Evolutionary conservation across 169 alveolate species (phyloP), one percentile per base, ranked within the genome.

Genomic region (Eimeria necatrix): DNA sequence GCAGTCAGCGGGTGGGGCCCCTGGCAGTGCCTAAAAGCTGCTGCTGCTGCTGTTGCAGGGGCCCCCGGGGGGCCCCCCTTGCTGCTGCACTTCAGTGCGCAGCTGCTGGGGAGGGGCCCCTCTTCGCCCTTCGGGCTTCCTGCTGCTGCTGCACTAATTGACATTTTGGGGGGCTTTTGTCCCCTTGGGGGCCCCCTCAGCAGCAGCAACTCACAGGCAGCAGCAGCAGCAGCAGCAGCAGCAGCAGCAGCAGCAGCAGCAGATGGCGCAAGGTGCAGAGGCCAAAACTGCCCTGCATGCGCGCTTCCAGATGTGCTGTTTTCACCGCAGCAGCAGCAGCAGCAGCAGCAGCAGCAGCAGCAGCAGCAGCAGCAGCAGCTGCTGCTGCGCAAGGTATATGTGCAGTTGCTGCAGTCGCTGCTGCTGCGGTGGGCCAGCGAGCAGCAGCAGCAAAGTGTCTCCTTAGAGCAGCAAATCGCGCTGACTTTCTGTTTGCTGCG

Each of bases 91-190:
- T 56, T 56, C 14, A 14, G 20, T 56, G 64, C 64, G 8, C 64
- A 56, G 64, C 64, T 56, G 14, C 20, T 56, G 64, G 64, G 64
- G 51, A 32, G 81, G 81, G 81, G 81, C 53, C 53, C 81, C 81
- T 9, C 49, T 20, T 26, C 49, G 81, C 49, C 41, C 51, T 71
- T 20, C 49, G 4, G 81, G 51, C n/a, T 71, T 8, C 64, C 64
- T 9, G 20, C 14, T 56, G 64, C 64, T 56, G 64, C 64, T 9
- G 64, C 64, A 56, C 64, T 56, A 14, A 56, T 56, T 56, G 64
- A 56, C 14, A 56, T 56, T 9, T 14, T 56, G 8, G 64, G 64
- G 14, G 64, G 64, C 8, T 56, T 56, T 14, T 56, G 64, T 56
- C 64, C 64, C 8, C 20, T 56, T 8, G 14, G 20, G 20, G 64